A percentile compares a stretch with the other conserved stretches of the same genome.
Evolutionary conservation across 2,329 filamentous ascomycete genomes (phyloP).

Genomic region (Aspergillus piperis): DNA sequence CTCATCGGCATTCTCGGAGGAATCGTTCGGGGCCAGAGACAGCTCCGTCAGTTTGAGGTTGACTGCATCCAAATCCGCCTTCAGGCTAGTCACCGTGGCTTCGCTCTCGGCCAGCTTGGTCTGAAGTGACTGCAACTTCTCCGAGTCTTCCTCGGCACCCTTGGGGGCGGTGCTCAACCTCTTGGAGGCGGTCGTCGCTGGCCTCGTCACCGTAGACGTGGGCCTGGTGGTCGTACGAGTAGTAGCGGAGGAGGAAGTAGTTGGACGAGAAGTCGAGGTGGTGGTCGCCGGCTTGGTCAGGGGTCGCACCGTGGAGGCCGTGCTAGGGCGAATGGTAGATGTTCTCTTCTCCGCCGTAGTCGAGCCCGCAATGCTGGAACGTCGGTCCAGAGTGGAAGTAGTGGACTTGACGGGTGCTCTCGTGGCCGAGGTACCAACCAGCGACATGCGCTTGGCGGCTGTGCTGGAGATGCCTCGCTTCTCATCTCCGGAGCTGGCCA

Average conservation of each 20-base stretch:
- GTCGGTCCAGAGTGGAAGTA: conserved; percentile 39
- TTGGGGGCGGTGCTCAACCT: conserved; percentile 40
- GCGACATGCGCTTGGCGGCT: conserved; percentile 48
- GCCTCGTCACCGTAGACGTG: conserved; percentile 21
- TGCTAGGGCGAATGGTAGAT: conserved; percentile 20
- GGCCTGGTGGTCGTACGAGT: conserved; percentile 22
- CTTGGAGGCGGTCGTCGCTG: conserved; percentile 30
- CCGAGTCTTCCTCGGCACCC: conserved; percentile 29
- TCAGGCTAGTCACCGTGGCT: conserved; percentile 35
- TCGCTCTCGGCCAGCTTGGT: conserved; percentile 41
- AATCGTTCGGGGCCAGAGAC: conserved; percentile 28
- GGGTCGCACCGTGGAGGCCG: conserved; percentile 28
- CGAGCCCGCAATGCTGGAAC: conserved; percentile 41
- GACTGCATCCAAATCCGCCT: conserved; percentile 35
- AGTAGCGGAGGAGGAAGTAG: conserved; percentile 26
- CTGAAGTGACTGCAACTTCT: conserved; percentile 39
- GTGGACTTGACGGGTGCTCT: conserved; percentile 37
- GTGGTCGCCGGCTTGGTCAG: conserved; percentile 29
- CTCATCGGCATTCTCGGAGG: conserved; percentile 24
- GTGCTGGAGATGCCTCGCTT: conserved; percentile 43
- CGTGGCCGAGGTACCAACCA: conserved; percentile 41
- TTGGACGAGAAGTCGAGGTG: conserved; percentile 25
- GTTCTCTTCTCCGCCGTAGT: conserved; percentile 36
- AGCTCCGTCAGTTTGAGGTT: conserved; percentile 39
- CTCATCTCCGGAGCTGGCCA: conserved; percentile 49